Evolutionary conservation across 345 rosid species (phyloP), one percentile per base, ranked within the genome.

Genomic region (Ailanthus altissimus): DNA sequence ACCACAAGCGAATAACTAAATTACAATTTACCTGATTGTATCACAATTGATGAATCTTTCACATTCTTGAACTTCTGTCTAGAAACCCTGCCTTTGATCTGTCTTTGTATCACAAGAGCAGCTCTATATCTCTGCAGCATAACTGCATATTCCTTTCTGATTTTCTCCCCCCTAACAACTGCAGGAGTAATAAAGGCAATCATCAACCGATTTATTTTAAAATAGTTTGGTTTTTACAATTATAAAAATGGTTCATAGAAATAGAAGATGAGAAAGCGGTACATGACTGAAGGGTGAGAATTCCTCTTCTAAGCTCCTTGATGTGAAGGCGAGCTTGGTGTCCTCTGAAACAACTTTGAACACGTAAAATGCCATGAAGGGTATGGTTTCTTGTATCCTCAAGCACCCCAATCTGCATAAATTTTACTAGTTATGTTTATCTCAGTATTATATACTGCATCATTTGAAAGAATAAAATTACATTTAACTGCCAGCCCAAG

Each of bases 321-420:
- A 89, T 77, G 78, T 62, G 75, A 67, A 82, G 59, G 18, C 99
- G 95, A 84, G 98, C 96, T 86, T 66, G 91, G 86, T 92, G 90
- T 72, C 97, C 98, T 85, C 98, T 91, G 80, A 96, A 96, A 84
- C 92, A 91, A 83, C 97, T 96, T 82, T 96, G 99, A 45, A 93
- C 97, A 49, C 94, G 92, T 80, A 96, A 87, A 79, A 96, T 89
- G 46, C 99, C 97, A 79, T 91, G 97, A 68, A 96, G 97, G n/a
- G 99, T 96, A 69, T 86, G 97, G 84, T 91, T 96, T 79, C 98
- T 90, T 64, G 99, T 93, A 77, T 96, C 99, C 78, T 96, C 99
- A 77, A 96, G 99, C 81, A 91, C 86, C 26, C 99, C 99, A 76
- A 96, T 94, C 99, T 96, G 92, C 78, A 83, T 72, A 32, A 67